These are phyloP conservation scores for Phaeosphaeria sp. DNA, from an alignment of 2,329 filamentous ascomycete species.

Conservation along the genomic window DNA sequence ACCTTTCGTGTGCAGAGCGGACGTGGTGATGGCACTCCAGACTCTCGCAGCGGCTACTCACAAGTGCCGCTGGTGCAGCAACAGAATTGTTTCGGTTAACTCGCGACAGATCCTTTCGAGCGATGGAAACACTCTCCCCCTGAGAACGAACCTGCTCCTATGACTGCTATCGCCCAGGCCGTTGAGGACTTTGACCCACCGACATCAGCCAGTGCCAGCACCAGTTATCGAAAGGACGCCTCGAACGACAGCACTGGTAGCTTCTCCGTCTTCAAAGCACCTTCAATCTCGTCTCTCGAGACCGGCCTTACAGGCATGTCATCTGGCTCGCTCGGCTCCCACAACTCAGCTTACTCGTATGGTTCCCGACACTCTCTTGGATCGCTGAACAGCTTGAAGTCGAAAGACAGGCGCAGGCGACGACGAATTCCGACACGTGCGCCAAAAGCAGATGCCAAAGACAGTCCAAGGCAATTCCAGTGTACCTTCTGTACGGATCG, in stretches of 20 bases:
- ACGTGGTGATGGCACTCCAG: slow-evolving; percentile 3
- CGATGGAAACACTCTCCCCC: slow-evolving; percentile 74
- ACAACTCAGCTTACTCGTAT: slow-evolving; percentile 64
- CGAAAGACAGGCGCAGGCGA: slow-evolving; percentile 64
- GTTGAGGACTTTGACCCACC: slow-evolving; percentile 52
- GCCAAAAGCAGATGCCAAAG: slow-evolving; percentile 30
- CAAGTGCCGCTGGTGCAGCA: slow-evolving; percentile 15
- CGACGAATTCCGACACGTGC: slow-evolving; percentile 56
- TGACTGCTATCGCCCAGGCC: slow-evolving; percentile 69
- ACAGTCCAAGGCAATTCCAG: slow-evolving; percentile 38
- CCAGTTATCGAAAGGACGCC: slow-evolving; percentile 54
- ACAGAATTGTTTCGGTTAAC: slow-evolving; percentile 49
- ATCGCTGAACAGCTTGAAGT: slow-evolving; percentile 61
- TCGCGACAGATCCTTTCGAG: slow-evolving; percentile 66
- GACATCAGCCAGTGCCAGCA: slow-evolving; percentile 42
- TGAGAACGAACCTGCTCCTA: slow-evolving; percentile 71
- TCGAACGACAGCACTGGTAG: slow-evolving; percentile 57
- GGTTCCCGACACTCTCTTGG: slow-evolving; percentile 64
- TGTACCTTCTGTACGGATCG: slow-evolving; percentile 50
- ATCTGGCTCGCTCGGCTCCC: slow-evolving; percentile 61
- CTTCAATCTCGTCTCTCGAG: slow-evolving; percentile 62
- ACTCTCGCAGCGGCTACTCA: slow-evolving; percentile 5
- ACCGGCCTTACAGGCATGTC: slow-evolving; percentile 59
- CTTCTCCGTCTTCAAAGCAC: slow-evolving; percentile 60
- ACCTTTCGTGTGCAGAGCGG: slow-evolving; percentile 25